phyloP scores from a whole-genome alignment of 139 green algal species.

The Micromonas pusilla region DNA sequence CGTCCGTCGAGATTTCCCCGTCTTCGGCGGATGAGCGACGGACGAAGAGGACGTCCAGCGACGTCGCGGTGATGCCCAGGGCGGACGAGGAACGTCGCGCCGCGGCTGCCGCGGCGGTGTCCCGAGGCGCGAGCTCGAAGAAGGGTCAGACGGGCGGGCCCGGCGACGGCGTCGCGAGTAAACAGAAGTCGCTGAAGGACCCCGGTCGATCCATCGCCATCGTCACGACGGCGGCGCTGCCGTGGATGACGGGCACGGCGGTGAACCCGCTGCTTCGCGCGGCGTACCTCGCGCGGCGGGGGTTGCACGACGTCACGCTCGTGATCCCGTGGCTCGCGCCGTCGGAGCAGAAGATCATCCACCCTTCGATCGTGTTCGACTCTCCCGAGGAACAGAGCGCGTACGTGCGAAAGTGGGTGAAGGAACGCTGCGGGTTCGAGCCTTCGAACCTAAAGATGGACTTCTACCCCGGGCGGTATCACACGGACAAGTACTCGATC shows the following conservation, averaged over 20 bases:
- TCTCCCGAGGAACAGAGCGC: slow-evolving; percentile 68
- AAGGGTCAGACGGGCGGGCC: too few species aligned
- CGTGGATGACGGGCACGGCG: slow-evolving; percentile 97
- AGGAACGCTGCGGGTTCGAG: slow-evolving; percentile 77
- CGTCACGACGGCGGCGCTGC: slow-evolving; percentile 91
- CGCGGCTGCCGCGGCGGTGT: too few species aligned
- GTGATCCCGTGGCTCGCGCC: slow-evolving; percentile 84
- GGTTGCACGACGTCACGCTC: slow-evolving; percentile 57
- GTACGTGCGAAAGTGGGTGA: slow-evolving; percentile 84
- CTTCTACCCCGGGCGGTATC: slow-evolving; percentile 80
- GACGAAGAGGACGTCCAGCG: too few species aligned
- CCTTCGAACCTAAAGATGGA: slow-evolving; percentile 81
- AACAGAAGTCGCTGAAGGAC: slow-evolving; percentile 12
- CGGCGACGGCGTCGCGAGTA: too few species aligned
- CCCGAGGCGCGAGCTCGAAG: too few species aligned
- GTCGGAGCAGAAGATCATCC: slow-evolving; percentile 89
- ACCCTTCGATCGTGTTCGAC: slow-evolving; percentile 76
- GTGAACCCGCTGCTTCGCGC: slow-evolving; percentile 96
- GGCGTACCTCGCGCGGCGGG: slow-evolving; percentile 79
- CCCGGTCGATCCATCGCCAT: slow-evolving; percentile 69
- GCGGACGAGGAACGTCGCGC: too few species aligned
- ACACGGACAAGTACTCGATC: slow-evolving; percentile 80
- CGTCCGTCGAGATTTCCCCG: too few species aligned
- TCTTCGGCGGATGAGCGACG: too few species aligned
- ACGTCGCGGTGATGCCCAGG: too few species aligned